Base-by-base conservation (phyloP, 495 filamentous ascomycete genomes). In the Rhypophila decipiens region DNA sequence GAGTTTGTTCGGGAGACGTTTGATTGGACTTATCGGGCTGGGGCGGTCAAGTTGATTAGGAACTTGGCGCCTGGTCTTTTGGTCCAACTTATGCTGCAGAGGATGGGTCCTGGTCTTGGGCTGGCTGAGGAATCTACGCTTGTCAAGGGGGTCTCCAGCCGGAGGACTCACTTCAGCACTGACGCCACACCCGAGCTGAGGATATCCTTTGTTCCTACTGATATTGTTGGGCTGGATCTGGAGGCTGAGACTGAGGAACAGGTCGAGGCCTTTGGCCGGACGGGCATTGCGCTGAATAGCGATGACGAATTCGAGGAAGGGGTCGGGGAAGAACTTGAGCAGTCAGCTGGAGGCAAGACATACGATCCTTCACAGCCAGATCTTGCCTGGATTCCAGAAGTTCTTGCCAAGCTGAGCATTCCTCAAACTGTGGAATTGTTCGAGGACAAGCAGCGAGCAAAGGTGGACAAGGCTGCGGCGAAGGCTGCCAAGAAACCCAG, bases 21-120 rank as follows among this genome's bases (percentile, higher is more conserved):
- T 47, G 87, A 91, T 43, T 98, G 93, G 93, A 78, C 70, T 2
- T 83, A 82, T 53, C 75, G 77, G 24, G 75, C 72, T 34, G 94
- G 91, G 0, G 90, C 91, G 3, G 78, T 83, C 48, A 95, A 96
- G 54, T 85, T 94, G 44, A 86, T 95, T 37, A 77, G 82, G 22
- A 83, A 85, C 31, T 65, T 98, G 21, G 87, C 90, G 1, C 87
- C 90, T 15, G 84, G 85, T 24, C 66, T 96, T 5, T 64, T 96
- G 36, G 75, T 83, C 1, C 76, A 82, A 39, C 75, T 77, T 49
- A 70, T 96, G 21, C 71, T 80, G 11, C 39, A 60, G 15, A 65
- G 60, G n/a, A 59, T 58, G 19, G 72, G 75, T 29, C 55, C 69
- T 33, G 51, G 79, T 13, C 64, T 73, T 24, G 55, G 56, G 13